Percentiles rank a stretch among this genome's conserved stretches.
phyloP scores from a whole-genome alignment of 305 asterid genomes.

The Solanum hybrid region DNA sequence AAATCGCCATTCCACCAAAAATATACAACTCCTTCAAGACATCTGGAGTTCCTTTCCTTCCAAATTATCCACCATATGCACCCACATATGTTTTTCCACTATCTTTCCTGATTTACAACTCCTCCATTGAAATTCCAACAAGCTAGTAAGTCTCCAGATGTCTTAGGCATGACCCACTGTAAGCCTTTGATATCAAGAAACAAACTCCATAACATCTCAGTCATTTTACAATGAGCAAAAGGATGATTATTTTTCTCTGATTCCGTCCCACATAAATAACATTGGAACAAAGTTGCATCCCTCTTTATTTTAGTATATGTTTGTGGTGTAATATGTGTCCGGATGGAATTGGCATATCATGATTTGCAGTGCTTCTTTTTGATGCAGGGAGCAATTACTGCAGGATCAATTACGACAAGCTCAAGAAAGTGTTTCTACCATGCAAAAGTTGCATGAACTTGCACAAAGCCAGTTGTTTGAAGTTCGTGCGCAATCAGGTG shows the following conservation, averaged over 20 bases:
- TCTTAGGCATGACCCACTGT: neutral
- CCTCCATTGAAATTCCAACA: neutral
- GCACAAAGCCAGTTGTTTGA: conserved; percentile 98
- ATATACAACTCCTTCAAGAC: neutral
- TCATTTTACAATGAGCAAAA: neutral
- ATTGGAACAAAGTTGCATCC: neutral
- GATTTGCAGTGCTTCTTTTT: conserved; percentile 6
- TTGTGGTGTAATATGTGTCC: neutral
- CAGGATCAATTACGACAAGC: conserved; percentile 98
- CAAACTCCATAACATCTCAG: neutral
- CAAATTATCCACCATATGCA: neutral
- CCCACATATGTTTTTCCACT: neutral
- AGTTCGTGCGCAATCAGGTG: conserved; percentile 97
- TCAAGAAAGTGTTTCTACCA: conserved; percentile 91
- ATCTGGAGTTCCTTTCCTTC: neutral
- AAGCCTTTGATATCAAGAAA: neutral
- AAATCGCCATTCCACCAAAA: neutral
- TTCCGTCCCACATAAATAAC: neutral
- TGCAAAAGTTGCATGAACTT: conserved; percentile 94
- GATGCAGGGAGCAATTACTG: conserved; percentile 69
- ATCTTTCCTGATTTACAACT: neutral
- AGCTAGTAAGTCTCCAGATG: neutral
- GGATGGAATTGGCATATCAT: conserved; percentile 8
- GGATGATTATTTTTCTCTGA: neutral
- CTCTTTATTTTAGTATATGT: neutral